Evolutionary conservation across 768 basidiomycete species (phyloP).

Genomic region (Steccherinum ochraceum): DNA sequence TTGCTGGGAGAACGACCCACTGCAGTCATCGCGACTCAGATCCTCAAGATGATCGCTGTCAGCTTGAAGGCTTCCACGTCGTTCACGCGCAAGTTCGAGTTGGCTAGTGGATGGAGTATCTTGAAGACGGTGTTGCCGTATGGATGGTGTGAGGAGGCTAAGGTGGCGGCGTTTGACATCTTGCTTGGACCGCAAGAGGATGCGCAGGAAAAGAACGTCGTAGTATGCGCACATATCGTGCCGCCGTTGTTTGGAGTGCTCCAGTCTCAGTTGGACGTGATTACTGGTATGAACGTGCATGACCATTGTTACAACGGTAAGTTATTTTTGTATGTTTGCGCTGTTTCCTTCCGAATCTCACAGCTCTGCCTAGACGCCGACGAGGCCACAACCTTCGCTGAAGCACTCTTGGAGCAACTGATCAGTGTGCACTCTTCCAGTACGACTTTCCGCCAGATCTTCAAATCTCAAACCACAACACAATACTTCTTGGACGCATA

Average conservation of each 20-base stretch:
- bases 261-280: constrained; percentile 40
- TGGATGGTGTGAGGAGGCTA: constrained; percentile 63
- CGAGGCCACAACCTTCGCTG: constrained; percentile 36
- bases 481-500: constrained; percentile 63
- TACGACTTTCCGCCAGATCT: constrained; percentile 62
- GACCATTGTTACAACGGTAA: neutral
- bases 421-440: constrained; percentile 62
- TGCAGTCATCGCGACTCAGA: constrained; percentile 45
- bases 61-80: constrained; percentile 48
- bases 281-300: neutral
- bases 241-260: constrained; percentile 68
- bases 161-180: constrained; percentile 62
- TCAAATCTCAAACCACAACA: constrained; percentile 66
- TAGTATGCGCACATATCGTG: constrained; percentile 61
- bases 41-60: constrained; percentile 54
- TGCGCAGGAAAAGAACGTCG: constrained; percentile 24
- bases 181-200: constrained; percentile 40
- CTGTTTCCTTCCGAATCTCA: constrained; percentile 2
- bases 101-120: constrained; percentile 78
- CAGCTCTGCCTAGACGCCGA: constrained; percentile 4
- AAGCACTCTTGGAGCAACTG: constrained; percentile 60
- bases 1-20: constrained; percentile 77
- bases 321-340: neutral
- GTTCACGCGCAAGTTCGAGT: constrained; percentile 79
- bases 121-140: constrained; percentile 61